These are phyloP conservation scores for Mariannaea sp. DNA, from an alignment of 2,329 filamentous ascomycete species.

Conservation along the genomic window DNA sequence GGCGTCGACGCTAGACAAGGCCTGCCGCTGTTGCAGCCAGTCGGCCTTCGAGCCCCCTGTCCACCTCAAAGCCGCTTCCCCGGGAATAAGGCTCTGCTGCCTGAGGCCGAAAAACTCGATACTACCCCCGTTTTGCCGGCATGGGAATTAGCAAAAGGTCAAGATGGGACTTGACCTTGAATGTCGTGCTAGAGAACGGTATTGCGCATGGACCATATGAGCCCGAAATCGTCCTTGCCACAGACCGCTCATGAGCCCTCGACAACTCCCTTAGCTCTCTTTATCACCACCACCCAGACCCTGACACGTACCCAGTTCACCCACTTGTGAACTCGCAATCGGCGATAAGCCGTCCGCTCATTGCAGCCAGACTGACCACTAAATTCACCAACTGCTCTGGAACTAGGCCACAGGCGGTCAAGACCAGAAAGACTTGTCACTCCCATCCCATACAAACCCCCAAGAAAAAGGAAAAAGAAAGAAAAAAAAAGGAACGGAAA, in stretches of 20 bases:
- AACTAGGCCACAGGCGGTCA: constrained; percentile 15
- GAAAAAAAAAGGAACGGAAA: too few relatives aligned
- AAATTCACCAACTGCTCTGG: constrained; percentile 1
- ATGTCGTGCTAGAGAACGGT: constrained; percentile 12
- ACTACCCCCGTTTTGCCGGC: constrained; percentile 9
- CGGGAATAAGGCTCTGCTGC: constrained; percentile 34
- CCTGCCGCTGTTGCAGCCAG: constrained; percentile 29
- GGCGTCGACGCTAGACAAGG: constrained; percentile 35
- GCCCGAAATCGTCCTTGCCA: constrained; percentile 19
- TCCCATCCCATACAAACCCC: neutral
- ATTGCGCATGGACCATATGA: constrained; percentile 22
- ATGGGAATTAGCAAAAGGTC: constrained; percentile 36
- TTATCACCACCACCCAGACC: constrained; percentile 22
- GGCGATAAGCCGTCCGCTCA: constrained; percentile 29
- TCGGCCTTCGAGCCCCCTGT: constrained; percentile 24
- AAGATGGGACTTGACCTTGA: constrained; percentile 16
- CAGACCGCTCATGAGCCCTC: constrained; percentile 29
- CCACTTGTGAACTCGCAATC: constrained; percentile 21
- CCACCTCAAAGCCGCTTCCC: constrained; percentile 19
- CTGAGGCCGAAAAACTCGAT: constrained; percentile 33
- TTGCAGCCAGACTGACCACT: constrained; percentile 18
- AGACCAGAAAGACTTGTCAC: constrained; percentile 3
- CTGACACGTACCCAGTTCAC: constrained; percentile 30
- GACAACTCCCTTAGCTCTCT: constrained; percentile 11
- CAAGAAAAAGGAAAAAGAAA: neutral